Evolutionary conservation across 106 monocot genomes (phyloP), one percentile per base, ranked within the genome.

Genomic region (Dactylorhiza incarnata): DNA sequence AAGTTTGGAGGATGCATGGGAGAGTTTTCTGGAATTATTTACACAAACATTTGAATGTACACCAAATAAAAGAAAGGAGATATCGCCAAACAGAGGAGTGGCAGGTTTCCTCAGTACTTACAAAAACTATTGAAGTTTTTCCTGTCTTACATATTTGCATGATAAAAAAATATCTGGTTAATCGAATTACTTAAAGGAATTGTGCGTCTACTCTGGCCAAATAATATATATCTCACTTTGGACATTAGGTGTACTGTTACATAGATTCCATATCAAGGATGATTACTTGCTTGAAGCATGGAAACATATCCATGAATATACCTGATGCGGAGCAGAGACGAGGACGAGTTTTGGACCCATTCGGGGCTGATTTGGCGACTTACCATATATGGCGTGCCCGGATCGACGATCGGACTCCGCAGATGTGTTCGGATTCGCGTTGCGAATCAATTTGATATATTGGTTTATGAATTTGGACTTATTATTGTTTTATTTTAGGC

Each of bases 11-110:
- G 50, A 69, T 78, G 73, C 88, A 26, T 78, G 86, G 85, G 75
- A 73, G 71, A 84, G 48, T 81, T 56, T 91, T 68, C 6, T 81
- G n/a, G 75, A 85, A 68, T 78, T 91, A 72, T 83, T 93, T 68
- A 81, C 81, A 24, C 85, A 83, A 74, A 84, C 80, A 70, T 90
- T 91, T 74, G 86, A 87, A 82, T 93, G 86, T 68, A 83, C 90
- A 61, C 76, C 85, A 13, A 82, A 87, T 75, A 78, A 85, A 45
- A 83, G 79, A 75, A 91, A 72, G 73, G 93, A 91, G 54, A 93
- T 83, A 78, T 81, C 82, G 69, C 83, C 92, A 59, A 87, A 70
- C 78, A 80, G 87, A 84, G 96, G 96, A 61, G 85, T 81, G 15
- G 96, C 96, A 86, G 95, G 95, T 92, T 63, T 53, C 55, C 80